Percentiles rank a stretch among this genome's conserved stretches.
These are phyloP conservation scores for Saprolegnia diclina DNA, from an alignment of 352 stramenopile genomes.

Conservation along the genomic window DNA sequence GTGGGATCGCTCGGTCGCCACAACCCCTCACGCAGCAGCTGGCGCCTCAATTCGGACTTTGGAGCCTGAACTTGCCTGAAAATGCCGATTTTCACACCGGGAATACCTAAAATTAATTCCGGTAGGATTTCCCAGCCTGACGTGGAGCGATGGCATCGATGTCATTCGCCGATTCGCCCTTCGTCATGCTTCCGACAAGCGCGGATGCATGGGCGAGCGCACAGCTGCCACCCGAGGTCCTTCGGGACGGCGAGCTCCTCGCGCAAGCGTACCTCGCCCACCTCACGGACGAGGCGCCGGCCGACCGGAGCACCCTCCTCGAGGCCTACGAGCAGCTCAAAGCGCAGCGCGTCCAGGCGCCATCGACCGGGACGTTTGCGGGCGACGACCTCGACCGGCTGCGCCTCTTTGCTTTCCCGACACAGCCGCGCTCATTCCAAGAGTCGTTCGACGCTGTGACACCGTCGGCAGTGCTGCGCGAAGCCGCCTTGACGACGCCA, in stretches of 20 bases:
- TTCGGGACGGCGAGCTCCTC: neutral
- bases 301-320: neutral
- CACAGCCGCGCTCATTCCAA: conserved; percentile 2
- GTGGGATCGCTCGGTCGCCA: too few relatives aligned
- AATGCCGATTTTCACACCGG: too few relatives aligned
- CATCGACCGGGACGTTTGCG: neutral
- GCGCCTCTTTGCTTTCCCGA: conserved; percentile 9
- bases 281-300: neutral
- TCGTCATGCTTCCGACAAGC: neutral
- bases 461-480: conserved; percentile 17
- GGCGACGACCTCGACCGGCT: conserved; percentile 19
- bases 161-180: neutral
- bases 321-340: conserved; percentile 11
- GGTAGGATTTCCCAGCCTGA: too few relatives aligned
- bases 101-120: too few relatives aligned
- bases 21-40: too few relatives aligned
- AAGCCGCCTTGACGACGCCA: conserved; percentile 10
- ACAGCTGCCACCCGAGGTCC: neutral
- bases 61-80: too few relatives aligned
- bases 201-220: neutral
- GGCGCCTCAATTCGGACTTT: too few relatives aligned
- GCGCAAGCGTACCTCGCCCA: neutral
- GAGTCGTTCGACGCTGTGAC: conserved; percentile 18
- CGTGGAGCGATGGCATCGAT: neutral
- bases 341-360: neutral